These are phyloP conservation scores for Trichoderma semiorbis DNA, from an alignment of 2,329 filamentous ascomycete species.

Conservation along the genomic window DNA sequence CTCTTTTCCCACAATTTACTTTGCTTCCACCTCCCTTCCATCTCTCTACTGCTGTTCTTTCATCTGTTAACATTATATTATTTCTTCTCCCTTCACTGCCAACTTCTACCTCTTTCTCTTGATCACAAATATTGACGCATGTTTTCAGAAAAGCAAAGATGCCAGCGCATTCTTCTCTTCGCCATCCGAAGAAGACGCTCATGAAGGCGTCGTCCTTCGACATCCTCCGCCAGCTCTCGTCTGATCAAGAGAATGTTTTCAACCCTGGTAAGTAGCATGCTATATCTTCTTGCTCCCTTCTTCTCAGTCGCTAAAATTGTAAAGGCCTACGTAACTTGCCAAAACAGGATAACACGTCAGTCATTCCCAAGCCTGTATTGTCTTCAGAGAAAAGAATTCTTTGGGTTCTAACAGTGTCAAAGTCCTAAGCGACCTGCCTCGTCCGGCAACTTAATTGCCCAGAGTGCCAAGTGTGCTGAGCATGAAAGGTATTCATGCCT, in stretches of 20 bases:
- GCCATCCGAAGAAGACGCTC: conserved; percentile 9
- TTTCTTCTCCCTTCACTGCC: neutral
- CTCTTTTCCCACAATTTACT: neutral
- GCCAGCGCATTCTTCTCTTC: conserved; percentile 2
- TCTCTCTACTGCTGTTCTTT: neutral
- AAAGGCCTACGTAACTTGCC: neutral
- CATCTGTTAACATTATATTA: neutral
- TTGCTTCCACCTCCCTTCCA: neutral
- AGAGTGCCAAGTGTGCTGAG: neutral
- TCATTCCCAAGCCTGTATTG: neutral
- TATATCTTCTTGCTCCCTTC: neutral
- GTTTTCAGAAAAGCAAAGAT: neutral
- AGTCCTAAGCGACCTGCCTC: conserved; percentile 8
- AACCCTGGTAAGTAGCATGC: neutral
- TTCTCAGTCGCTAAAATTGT: neutral
- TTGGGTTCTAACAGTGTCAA: neutral
- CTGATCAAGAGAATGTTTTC: neutral
- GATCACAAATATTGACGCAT: neutral
- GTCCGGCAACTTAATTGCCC: neutral
- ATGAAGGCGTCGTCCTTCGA: conserved; percentile 16
- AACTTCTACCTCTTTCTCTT: neutral
- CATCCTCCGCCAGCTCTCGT: neutral
- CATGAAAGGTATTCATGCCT: neutral
- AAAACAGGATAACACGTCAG: neutral
- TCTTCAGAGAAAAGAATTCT: neutral